Conservation (phyloP, 2,329 filamentous ascomycete species). For the Parastagonospora nodorum region DNA sequence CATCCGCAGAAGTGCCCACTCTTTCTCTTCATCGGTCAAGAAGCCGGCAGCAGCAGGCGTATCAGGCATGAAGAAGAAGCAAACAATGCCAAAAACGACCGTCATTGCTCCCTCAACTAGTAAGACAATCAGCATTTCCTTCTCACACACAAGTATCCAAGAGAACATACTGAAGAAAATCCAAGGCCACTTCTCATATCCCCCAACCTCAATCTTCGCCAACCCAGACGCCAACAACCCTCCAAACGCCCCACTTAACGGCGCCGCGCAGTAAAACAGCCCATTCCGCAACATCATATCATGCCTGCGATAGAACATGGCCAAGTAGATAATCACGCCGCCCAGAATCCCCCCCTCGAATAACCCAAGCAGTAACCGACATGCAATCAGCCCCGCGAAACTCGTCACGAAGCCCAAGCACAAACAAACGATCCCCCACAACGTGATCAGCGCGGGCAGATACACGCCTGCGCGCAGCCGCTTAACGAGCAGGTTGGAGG, state of each 20-base stretch:
- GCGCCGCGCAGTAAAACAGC: constrained; percentile 45
- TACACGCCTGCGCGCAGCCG: constrained; percentile 49
- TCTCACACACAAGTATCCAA: not conserved
- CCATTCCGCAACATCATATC: constrained; percentile 49
- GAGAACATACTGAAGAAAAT: constrained; percentile 25
- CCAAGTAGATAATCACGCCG: constrained; percentile 50
- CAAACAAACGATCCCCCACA: constrained; percentile 48
- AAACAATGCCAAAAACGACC: constrained; percentile 46
- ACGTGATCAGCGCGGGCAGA: constrained; percentile 45
- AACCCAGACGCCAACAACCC: constrained; percentile 51
- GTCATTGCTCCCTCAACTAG: constrained; percentile 41
- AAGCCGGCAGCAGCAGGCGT: constrained; percentile 46
- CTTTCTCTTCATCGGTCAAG: constrained; percentile 33
- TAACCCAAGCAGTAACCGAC: constrained; percentile 48
- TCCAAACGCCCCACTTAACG: constrained; percentile 49
- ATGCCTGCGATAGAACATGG: constrained; percentile 50
- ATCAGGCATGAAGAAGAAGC: constrained; percentile 60
- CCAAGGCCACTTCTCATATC: constrained; percentile 46
- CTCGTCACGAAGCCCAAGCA: constrained; percentile 50
- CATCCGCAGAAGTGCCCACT: constrained; percentile 33
- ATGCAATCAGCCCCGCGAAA: constrained; percentile 48
- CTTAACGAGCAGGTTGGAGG: constrained; percentile 49
- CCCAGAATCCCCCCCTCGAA: constrained; percentile 50
- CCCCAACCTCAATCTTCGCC: constrained; percentile 43
- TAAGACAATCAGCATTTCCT: constrained; percentile 22